Evolutionary conservation across 257 asterid species (phyloP).

Genomic region (Solanum paucissectum): DNA sequence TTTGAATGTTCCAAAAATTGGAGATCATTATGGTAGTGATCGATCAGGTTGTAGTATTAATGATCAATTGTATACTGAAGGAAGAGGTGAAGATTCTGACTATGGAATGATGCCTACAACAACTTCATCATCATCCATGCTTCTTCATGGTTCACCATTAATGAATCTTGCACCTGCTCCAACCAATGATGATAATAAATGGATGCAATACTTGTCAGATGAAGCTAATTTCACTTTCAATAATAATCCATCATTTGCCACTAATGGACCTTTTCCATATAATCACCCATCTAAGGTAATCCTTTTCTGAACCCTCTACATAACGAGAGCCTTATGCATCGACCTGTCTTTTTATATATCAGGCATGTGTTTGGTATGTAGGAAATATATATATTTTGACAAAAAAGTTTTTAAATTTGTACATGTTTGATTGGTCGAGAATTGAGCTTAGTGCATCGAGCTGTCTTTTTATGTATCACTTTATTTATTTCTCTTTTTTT

Average conservation of each 20-base stretch:
- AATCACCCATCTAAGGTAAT: constrained; percentile 78
- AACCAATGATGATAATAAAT: constrained; percentile 17
- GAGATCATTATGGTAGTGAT: constrained; percentile 44
- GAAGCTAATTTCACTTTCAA: constrained; percentile 46
- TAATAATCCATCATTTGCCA: constrained; percentile 24
- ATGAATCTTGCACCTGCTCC: constrained; percentile 13
- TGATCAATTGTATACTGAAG: constrained; percentile 25
- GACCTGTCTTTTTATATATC: background rate
- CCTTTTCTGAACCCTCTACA: background rate
- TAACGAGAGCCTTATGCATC: background rate
- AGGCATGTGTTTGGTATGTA: background rate
- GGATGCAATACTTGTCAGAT: constrained; percentile 79
- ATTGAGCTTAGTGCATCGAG: background rate
- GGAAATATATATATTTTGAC: background rate
- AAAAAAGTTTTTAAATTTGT: too few relatives aligned
- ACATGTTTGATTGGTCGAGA: background rate
- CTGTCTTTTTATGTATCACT: background rate
- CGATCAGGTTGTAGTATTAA: constrained; percentile 47
- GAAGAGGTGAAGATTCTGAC: constrained; percentile 35
- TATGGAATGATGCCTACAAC: constrained; percentile 20
- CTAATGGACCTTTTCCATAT: constrained; percentile 24
- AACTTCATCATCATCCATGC: constrained; percentile 31
- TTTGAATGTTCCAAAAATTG: constrained; percentile 51
- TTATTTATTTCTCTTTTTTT: background rate
- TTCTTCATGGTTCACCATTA: constrained; percentile 23